Percentiles rank a stretch among this genome's conserved stretches.
phyloP scores from a whole-genome alignment of 768 basidiomycete species.

The Hortiboletus flavorubellus region DNA sequence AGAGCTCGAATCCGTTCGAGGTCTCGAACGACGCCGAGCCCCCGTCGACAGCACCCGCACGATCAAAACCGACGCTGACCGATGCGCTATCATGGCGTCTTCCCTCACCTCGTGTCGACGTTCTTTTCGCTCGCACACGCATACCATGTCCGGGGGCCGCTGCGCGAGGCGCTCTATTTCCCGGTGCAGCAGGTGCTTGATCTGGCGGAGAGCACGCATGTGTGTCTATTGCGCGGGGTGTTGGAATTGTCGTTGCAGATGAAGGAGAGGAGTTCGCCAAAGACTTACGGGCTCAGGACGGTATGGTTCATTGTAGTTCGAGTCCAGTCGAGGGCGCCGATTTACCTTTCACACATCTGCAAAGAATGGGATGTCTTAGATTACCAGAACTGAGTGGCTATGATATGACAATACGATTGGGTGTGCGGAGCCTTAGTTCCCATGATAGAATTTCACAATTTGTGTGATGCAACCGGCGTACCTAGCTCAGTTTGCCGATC shows the following conservation, averaged over 20 bases:
- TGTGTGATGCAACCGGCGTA: too few species aligned
- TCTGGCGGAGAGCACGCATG: conserved; percentile 66
- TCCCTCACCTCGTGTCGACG: conserved; percentile 64
- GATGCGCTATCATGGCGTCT: conserved; percentile 74
- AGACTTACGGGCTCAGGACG: too few species aligned
- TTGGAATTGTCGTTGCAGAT: conserved; percentile 29
- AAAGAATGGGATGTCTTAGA: too few species aligned
- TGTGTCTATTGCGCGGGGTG: conserved; percentile 62
- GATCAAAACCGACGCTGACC: conserved; percentile 31
- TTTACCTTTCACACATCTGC: too few species aligned
- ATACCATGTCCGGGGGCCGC: conserved; percentile 73
- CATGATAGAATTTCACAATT: too few species aligned
- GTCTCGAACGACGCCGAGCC: conserved; percentile 36
- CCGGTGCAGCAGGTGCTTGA: conserved; percentile 65
- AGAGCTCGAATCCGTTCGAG: conserved; percentile 55
- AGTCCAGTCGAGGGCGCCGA: too few species aligned
- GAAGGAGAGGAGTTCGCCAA: too few species aligned
- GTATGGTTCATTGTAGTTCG: too few species aligned
- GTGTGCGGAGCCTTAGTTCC: too few species aligned
- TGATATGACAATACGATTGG: too few species aligned
- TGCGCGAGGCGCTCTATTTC: conserved; percentile 83
- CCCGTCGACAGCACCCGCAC: conserved; percentile 8
- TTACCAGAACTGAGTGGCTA: too few species aligned
- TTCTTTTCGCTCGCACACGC: conserved; percentile 62
- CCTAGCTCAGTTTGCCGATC: too few species aligned